Evolutionary conservation across 2,329 filamentous ascomycete genomes (phyloP).

Genomic region (Pseudocercospora ulei): DNA sequence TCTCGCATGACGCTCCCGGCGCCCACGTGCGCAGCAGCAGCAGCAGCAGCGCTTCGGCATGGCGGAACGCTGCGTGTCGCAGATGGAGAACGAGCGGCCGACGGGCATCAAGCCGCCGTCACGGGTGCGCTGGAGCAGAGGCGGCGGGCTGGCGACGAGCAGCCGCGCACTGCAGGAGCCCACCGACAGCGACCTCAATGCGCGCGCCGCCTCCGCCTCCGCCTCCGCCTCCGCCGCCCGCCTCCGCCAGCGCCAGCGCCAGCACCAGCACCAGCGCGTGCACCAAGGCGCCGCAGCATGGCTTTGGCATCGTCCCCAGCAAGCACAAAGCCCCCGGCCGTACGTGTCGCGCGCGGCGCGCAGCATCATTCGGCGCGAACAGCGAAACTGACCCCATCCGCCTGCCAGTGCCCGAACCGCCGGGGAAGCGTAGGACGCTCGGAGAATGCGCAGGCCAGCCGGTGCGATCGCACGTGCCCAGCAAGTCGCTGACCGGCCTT

Average conservation of each 20-base stretch:
- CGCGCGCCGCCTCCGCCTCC: constrained; percentile 35
- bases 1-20: constrained; percentile 13
- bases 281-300: constrained; percentile 11
- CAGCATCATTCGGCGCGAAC: neutral
- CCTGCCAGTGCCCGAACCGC: constrained; percentile 39
- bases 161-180: constrained; percentile 27
- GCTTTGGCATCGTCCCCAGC: constrained; percentile 18
- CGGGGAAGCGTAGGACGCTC: constrained; percentile 46
- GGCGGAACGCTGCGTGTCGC: constrained; percentile 29
- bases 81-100: constrained; percentile 31
- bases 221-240: constrained; percentile 16
- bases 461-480: constrained; percentile 32
- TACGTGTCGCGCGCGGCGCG: constrained; percentile 25
- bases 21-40: constrained; percentile 9
- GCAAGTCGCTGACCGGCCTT: constrained; percentile 16
- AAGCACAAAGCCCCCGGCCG: constrained; percentile 47
- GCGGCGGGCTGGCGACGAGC: constrained; percentile 12
- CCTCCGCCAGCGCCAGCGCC: too few species aligned
- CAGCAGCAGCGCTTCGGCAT: constrained; percentile 19
- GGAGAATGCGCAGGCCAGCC: constrained; percentile 42
- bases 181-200: constrained; percentile 40
- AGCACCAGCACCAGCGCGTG: constrained; percentile 10
- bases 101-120: constrained; percentile 31
- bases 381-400: neutral
- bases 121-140: constrained; percentile 24